Evolutionary conservation across 2,329 filamentous ascomycete species (phyloP).

Genomic region (Elsinoe necatrix): DNA sequence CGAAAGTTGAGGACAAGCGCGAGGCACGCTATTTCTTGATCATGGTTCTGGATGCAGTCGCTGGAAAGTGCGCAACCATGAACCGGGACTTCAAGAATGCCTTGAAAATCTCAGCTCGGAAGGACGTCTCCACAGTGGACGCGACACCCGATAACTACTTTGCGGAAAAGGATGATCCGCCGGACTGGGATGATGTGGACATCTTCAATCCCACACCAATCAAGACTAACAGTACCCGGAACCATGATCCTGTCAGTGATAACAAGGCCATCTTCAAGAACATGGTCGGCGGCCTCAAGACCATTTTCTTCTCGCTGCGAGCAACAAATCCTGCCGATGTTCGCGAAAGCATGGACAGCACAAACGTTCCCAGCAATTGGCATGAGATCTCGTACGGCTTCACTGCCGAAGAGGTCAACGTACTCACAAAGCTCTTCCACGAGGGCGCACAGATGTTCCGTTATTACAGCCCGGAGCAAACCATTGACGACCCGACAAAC

Average conservation of each 20-base stretch:
- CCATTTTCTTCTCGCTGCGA: conserved; percentile 89
- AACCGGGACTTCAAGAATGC: conserved; percentile 93
- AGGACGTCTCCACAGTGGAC: conserved; percentile 53
- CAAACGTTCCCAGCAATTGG: conserved; percentile 82
- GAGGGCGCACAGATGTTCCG: conserved; percentile 94
- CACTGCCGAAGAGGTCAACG: conserved; percentile 90
- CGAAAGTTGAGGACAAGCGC: conserved; percentile 83
- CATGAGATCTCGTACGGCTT: conserved; percentile 93
- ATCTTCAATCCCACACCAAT: conserved; percentile 96
- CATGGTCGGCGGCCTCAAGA: conserved; percentile 88
- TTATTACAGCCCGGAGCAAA: conserved; percentile 88
- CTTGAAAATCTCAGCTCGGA: conserved; percentile 78
- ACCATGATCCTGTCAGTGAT: conserved; percentile 86
- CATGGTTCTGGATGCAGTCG: conserved; percentile 95
- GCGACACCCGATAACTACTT: conserved; percentile 69
- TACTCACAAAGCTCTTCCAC: conserved; percentile 93
- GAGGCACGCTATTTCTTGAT: conserved; percentile 93
- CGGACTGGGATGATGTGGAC: conserved; percentile 96
- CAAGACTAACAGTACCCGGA: conserved; percentile 84
- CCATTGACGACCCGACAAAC: conserved; percentile 61
- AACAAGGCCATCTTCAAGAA: conserved; percentile 99
- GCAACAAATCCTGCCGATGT: conserved; percentile 65
- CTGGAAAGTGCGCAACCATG: conserved; percentile 97
- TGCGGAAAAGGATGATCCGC: conserved; percentile 68
- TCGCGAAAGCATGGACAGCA: conserved; percentile 57